Percentiles rank a stretch among this genome's conserved stretches.
These are phyloP conservation scores for Cyclanthera cordifolia DNA, from an alignment of 306 rosid species.

Conservation along the genomic window DNA sequence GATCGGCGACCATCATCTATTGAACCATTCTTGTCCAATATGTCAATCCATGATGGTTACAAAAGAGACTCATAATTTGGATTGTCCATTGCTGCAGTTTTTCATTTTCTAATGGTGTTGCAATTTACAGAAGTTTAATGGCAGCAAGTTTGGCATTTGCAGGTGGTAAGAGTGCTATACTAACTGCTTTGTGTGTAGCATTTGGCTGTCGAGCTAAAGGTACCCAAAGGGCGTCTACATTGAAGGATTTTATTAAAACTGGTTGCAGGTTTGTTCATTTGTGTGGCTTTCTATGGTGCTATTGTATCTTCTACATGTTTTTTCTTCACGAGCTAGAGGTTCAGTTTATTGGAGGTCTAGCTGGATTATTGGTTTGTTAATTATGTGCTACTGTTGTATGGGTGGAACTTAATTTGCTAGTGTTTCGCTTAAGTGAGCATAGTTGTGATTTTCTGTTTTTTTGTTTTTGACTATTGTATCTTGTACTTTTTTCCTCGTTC, in stretches of 20 bases:
- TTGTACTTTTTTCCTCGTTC: no score
- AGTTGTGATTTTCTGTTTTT: no score
- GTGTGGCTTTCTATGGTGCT: not conserved
- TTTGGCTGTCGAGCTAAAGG: constrained; percentile 89
- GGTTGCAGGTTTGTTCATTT: constrained; percentile 50
- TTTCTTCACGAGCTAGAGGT: not conserved
- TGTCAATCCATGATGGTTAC: no score
- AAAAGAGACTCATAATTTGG: not conserved
- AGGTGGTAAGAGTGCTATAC: constrained; percentile 95
- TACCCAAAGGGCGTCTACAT: constrained; percentile 65
- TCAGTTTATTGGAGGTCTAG: not conserved
- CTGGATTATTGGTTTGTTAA: not conserved
- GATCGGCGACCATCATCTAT: no score
- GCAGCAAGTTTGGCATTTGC: constrained; percentile 6
- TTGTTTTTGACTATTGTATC: no score
- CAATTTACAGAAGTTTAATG: not conserved
- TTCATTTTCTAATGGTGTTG: not conserved
- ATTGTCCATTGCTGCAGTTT: not conserved
- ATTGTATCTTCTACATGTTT: not conserved
- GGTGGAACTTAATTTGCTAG: not conserved
- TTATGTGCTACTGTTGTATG: not conserved
- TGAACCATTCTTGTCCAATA: no score
- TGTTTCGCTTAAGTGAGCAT: not conserved
- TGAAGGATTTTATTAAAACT: constrained; percentile 76
- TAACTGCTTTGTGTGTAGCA: constrained; percentile 78